A percentile compares a stretch with the other conserved stretches of the same genome.
phyloP scores from a whole-genome alignment of 148 eudicot species.

The Suaeda aralocaspica region DNA sequence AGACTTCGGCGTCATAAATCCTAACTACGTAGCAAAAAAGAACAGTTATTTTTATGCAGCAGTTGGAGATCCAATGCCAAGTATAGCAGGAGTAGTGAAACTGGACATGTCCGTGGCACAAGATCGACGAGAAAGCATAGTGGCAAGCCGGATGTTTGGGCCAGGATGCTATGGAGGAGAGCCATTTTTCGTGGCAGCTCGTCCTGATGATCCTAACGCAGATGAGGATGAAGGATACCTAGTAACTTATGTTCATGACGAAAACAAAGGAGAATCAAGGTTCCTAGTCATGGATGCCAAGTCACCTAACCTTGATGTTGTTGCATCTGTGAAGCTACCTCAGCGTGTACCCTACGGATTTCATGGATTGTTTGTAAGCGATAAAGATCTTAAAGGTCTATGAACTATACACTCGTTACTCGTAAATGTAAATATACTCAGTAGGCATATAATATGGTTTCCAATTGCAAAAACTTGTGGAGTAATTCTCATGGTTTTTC shows the following conservation, averaged over 20 bases:
- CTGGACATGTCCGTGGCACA: constrained; percentile 43
- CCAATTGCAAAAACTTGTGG: no score
- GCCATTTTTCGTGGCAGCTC: constrained; percentile 60
- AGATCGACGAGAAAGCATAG: constrained; percentile 38
- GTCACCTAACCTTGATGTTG: constrained; percentile 48
- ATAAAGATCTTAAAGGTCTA: constrained; percentile 37
- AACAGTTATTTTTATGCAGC: constrained; percentile 57
- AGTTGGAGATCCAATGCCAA: constrained; percentile 42
- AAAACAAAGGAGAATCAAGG: constrained; percentile 37
- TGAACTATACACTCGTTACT: no score
- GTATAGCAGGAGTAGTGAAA: constrained; percentile 54
- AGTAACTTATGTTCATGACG: constrained; percentile 43
- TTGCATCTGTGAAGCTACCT: constrained; percentile 54
- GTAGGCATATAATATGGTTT: no score
- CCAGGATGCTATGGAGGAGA: constrained; percentile 57
- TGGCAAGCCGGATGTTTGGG: constrained; percentile 45
- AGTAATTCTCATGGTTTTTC: no score
- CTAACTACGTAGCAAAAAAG: constrained; percentile 45
- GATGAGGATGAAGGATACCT: constrained; percentile 71
- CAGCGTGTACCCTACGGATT: constrained; percentile 67
- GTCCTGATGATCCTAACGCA: constrained; percentile 35
- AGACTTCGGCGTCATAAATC: constrained; percentile 54
- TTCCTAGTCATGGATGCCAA: constrained; percentile 69
- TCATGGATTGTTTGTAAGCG: constrained; percentile 59
- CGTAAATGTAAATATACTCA: no score